Base-by-base conservation (phyloP, 2,329 filamentous ascomycete genomes). In the Pyrenophora teres region DNA sequence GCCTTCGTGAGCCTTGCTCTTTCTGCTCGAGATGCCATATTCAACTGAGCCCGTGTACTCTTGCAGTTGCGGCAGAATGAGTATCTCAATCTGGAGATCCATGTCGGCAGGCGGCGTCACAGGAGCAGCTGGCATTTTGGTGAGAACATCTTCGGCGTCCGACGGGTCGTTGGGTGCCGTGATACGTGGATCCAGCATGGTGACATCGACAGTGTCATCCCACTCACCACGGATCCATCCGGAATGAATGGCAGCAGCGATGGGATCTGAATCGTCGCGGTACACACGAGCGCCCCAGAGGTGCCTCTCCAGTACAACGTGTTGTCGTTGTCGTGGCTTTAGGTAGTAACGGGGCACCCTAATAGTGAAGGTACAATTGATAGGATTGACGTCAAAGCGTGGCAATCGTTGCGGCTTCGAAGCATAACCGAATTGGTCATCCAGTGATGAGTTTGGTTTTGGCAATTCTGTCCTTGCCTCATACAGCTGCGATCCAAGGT, bases 261-360 rank as follows among this genome's bases (percentile, higher is more conserved):
- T 83, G 0, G 94, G 86, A 68, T 99, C 94, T 0, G 92, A 96
- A 73, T 99, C 94, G 63, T 99, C 94, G 0, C 92, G 96, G 70
- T 97, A 97, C 6, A 99, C 83, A 32, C 95, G 92, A 0, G 91
- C 94, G 1, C 94, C 94, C 92, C 93, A 99, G 0, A 99, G 73
- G 6, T 90, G 89, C 16, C 88, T 83, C 30, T 90, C 84, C 6
- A 85, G 78, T 9, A 92, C 95, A 44, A 97, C 92, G 60, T 95
- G 90, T 69, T 94, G 89, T 25, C 93, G 83, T 19, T 89, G 84
- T 6, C 80, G 76, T 0, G 84, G 74, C 7, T 83, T 84, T 6
- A 99, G 78, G 64, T 94, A 91, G 40, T 89, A 84, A 23, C 89
- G 85, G 2, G 92, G 88, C 6, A 99, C 86, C 64, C 94, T 90